Base-by-base conservation (phyloP, 768 basidiomycete genomes). In the Amanita inopinata region DNA sequence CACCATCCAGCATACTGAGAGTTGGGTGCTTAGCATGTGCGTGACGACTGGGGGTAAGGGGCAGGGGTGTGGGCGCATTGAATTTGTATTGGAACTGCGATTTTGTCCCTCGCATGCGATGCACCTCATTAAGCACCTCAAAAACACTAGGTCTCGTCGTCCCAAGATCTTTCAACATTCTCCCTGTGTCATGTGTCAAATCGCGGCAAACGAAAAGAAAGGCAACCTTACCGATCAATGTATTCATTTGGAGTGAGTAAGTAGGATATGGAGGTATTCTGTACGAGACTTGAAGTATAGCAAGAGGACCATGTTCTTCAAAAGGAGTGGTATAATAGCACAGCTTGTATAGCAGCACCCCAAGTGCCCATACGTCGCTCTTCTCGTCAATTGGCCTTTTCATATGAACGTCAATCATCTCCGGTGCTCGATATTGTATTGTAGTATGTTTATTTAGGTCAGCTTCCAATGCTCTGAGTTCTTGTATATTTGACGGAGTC, bases 301-400 rank as follows among this genome's bases (percentile, higher is more conserved):
- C 96, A 39, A 99, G 66, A 2, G 90, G 87, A 0, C 94, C 94
- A 52, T 97, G 92, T 56, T 97, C 94, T 61, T 99, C 96, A 55
- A 99, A 99, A 0, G 96, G 96, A 0, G 96, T 99, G 0, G 93
- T 99, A 61, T 99, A 99, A 64, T 97, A 99, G 61, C 96, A 98
- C 10, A 99, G 76, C 67, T 98, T 99, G 70, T 97, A 99, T 10
- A 99, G 71, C 46, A 99, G 66, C 11, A 98, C 92, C 17, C 94
- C 96, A 17, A 99, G 72, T 0, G 96, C 96, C 96, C 96, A 99
- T 0, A 99, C 83, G 54, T 99, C 94, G 60, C 84, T 87, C 65
- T 92, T 94, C 60, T 93, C 90, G 56, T 92, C 90, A 24, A 92
- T 74, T 1, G 86, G 83, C 45, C 86, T 72, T 48, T 88, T 73